Evolutionary conservation across 495 filamentous ascomycete species (phyloP).

Genomic region (Penicillium robsamsonii): DNA sequence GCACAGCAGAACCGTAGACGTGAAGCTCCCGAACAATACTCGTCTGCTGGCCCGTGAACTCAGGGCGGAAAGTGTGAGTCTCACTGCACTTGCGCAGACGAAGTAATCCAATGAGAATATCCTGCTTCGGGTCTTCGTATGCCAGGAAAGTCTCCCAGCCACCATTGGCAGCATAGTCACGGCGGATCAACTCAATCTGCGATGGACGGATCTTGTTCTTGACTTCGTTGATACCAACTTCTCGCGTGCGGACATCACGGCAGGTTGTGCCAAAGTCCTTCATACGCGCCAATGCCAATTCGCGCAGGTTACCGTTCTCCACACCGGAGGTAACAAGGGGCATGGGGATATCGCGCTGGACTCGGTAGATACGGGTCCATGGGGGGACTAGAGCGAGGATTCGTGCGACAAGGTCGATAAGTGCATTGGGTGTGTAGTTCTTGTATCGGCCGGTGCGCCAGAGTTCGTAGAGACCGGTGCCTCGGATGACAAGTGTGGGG

Average conservation of each 20-base stretch:
- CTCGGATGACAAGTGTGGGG: conserved; percentile 94
- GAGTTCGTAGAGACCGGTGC: conserved; percentile 93
- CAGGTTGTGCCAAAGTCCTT: conserved; percentile 98
- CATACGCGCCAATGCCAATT: conserved; percentile 90
- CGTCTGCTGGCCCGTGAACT: conserved; percentile 80
- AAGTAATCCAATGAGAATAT: conserved; percentile 91
- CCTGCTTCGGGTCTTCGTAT: conserved; percentile 97
- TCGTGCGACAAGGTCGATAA: conserved; percentile 91
- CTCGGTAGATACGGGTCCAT: conserved; percentile 98
- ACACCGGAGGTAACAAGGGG: conserved; percentile 94
- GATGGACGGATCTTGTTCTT: conserved; percentile 97
- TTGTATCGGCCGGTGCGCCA: conserved; percentile 97
- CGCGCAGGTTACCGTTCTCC: conserved; percentile 94
- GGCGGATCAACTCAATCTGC: conserved; percentile 93
- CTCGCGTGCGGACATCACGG: conserved; percentile 94
- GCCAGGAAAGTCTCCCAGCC: conserved; percentile 98
- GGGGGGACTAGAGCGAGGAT: conserved; percentile 93
- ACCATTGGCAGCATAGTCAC: conserved; percentile 91
- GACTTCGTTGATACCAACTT: conserved; percentile 98
- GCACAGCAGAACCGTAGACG: conserved; percentile 94
- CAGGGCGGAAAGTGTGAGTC: conserved; percentile 86
- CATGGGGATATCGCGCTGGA: conserved; percentile 98
- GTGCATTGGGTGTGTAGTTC: conserved; percentile 95
- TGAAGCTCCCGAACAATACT: conserved; percentile 93
- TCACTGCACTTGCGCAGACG: conserved; percentile 85